Evolutionary conservation across 306 rosid genomes (phyloP).

Genomic region (Arachis stenosperma): DNA sequence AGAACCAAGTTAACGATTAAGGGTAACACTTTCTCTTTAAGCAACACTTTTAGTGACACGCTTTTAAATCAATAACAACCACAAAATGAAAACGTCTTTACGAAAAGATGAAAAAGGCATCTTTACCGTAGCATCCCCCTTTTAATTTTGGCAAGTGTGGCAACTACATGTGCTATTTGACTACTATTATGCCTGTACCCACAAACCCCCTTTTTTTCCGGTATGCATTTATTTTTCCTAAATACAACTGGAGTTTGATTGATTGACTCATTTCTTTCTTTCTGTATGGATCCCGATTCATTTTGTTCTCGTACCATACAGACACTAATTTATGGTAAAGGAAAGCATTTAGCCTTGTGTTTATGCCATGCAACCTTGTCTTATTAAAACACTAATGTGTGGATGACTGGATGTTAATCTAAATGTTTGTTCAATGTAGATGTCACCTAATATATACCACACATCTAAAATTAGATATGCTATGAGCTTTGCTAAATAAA

Average conservation of each 20-base stretch:
- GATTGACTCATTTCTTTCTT: too few relatives aligned
- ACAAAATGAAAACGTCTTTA: too few relatives aligned
- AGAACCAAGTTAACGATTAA: too few relatives aligned
- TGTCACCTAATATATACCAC: not conserved
- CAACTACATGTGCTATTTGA: slow-evolving; percentile 34
- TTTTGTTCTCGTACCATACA: not conserved
- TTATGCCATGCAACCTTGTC: not conserved
- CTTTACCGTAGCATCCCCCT: too few relatives aligned
- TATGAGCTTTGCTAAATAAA: too few relatives aligned
- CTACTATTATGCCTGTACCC: slow-evolving; percentile 4
- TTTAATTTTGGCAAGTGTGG: slow-evolving; percentile 8
- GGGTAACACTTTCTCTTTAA: too few relatives aligned
- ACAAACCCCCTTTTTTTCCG: not conserved
- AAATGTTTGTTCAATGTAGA: too few relatives aligned
- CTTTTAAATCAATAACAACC: too few relatives aligned
- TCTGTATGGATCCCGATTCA: not conserved
- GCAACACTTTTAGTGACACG: too few relatives aligned
- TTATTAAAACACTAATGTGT: not conserved
- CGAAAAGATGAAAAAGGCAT: too few relatives aligned
- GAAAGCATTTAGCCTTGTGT: not conserved
- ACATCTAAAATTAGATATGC: not conserved
- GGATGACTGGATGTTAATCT: not conserved
- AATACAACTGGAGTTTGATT: not conserved
- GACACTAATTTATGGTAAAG: not conserved
- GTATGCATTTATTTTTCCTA: not conserved